Conservation (phyloP, 169 alveolate genomes). For the Plasmodium chabaudi region DNA sequence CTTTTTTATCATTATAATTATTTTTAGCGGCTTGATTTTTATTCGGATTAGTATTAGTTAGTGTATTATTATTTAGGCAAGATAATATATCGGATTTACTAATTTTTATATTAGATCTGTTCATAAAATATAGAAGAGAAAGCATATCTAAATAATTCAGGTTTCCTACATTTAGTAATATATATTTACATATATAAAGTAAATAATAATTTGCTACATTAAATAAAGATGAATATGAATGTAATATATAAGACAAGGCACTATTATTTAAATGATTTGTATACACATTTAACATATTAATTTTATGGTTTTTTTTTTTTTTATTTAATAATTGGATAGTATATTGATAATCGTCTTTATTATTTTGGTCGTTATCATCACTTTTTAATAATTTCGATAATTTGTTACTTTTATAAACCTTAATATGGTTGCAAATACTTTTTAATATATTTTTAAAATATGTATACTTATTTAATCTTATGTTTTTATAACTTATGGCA, state of each 20-base stretch:
- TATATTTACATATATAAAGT: conserved; percentile 49
- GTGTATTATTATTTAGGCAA: neutral
- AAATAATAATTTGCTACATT: conserved; percentile 15
- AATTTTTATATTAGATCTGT: conserved; percentile 18
- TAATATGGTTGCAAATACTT: conserved; percentile 41
- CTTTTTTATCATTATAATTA: too few relatives aligned
- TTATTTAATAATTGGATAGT: conserved; percentile 40
- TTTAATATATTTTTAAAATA: conserved; percentile 56
- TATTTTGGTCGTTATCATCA: neutral
- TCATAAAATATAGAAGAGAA: conserved; percentile 26
- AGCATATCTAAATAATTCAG: conserved; percentile 47
- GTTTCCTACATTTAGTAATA: conserved; percentile 16
- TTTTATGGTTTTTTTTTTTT: conserved; percentile 11
- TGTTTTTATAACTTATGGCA: conserved; percentile 42
- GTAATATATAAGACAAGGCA: conserved; percentile 26
- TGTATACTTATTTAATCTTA: conserved; percentile 43
- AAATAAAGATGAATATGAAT: conserved; percentile 52
- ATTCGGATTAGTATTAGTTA: too few relatives aligned
- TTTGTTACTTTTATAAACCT: conserved; percentile 37
- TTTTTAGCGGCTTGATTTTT: too few relatives aligned
- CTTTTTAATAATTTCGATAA: conserved; percentile 7
- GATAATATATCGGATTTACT: neutral
- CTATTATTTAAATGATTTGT: conserved; percentile 51
- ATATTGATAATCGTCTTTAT: conserved; percentile 25
- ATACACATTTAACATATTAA: conserved; percentile 47